Percentiles rank a stretch among this genome's conserved stretches.
These are phyloP conservation scores for Flaveria ramosissima DNA, from an alignment of 129 eudicot genomes.

Conservation along the genomic window DNA sequence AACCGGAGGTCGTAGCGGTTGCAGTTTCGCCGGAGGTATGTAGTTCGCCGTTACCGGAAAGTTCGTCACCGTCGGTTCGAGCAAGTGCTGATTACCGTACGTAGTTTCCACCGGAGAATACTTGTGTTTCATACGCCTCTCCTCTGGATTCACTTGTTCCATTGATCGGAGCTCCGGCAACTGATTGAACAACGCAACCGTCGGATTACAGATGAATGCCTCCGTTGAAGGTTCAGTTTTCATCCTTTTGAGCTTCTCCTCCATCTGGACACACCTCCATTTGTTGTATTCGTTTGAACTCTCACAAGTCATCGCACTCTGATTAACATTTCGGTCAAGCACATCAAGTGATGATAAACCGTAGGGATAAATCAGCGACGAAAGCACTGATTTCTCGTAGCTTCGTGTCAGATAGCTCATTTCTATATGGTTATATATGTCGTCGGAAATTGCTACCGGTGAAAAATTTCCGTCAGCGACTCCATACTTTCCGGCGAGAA, in stretches of 20 bases:
- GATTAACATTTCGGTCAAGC: not conserved
- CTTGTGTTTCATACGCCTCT: conserved; percentile 19
- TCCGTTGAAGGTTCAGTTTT: conserved; percentile 27
- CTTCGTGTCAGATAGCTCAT: conserved; percentile 8
- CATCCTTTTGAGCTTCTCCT: conserved; percentile 25
- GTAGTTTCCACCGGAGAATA: not conserved
- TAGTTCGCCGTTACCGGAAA: conserved; percentile 22
- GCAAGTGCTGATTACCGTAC: no score
- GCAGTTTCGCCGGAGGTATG: conserved; percentile 15
- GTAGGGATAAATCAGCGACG: conserved; percentile 24
- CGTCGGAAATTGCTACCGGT: conserved; percentile 20
- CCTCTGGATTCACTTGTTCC: conserved; percentile 11
- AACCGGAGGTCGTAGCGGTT: not conserved
- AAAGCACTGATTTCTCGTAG: conserved; percentile 25
- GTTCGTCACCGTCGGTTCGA: conserved; percentile 17
- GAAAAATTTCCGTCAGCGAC: conserved; percentile 13
- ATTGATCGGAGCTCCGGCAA: conserved; percentile 40
- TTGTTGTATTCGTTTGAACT: conserved; percentile 15
- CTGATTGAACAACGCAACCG: conserved; percentile 20
- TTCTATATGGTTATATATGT: not conserved
- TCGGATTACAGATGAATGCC: conserved; percentile 14
- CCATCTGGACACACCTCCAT: conserved; percentile 19
- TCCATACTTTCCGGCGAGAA: conserved; percentile 28
- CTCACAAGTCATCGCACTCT: not conserved
- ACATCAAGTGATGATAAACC: conserved; percentile 1